phyloP scores from a whole-genome alignment of 208 protist genomes.

The Balamuthia mandrillaris region DNA sequence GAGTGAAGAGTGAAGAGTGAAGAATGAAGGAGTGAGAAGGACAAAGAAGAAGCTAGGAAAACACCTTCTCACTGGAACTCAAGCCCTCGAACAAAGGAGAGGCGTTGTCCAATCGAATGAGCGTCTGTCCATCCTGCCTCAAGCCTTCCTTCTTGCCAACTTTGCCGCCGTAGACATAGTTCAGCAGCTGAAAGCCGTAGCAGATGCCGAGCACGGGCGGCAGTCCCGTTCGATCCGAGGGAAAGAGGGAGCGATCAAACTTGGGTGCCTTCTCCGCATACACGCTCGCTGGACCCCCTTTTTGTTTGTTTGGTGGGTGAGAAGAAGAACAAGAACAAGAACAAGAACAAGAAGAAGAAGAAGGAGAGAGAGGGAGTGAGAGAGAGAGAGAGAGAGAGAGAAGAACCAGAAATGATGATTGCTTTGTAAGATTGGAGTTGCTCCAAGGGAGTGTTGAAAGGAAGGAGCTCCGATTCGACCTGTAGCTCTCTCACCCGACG shows the following conservation, averaged over 20 bases:
- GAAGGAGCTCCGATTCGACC: slow-evolving; percentile 85
- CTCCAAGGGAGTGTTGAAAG: slow-evolving; percentile 74
- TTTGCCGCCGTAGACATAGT: slow-evolving; percentile 78
- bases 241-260: slow-evolving; percentile 78
- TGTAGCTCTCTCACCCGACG: slow-evolving; percentile 88
- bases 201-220: slow-evolving; percentile 94
- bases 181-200: slow-evolving; percentile 95
- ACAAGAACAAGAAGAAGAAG: too few species aligned
- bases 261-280: slow-evolving; percentile 82
- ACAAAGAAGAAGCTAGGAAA: too few species aligned
- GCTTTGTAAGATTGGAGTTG: neutral
- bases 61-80: slow-evolving; percentile 58
- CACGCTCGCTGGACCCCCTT: neutral
- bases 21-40: too few species aligned
- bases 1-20: too few species aligned
- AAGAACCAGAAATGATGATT: slow-evolving; percentile 59
- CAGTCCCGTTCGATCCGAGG: too few species aligned
- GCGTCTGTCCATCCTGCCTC: slow-evolving; percentile 92
- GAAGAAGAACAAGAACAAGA: too few species aligned
- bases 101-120: slow-evolving; percentile 57
- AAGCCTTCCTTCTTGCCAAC: slow-evolving; percentile 78
- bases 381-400: too few species aligned
- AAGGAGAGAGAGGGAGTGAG: too few species aligned
- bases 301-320: too few species aligned
- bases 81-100: slow-evolving; percentile 74